Base-by-base conservation (phyloP, 768 basidiomycete genomes). In the Collybia sordida region DNA sequence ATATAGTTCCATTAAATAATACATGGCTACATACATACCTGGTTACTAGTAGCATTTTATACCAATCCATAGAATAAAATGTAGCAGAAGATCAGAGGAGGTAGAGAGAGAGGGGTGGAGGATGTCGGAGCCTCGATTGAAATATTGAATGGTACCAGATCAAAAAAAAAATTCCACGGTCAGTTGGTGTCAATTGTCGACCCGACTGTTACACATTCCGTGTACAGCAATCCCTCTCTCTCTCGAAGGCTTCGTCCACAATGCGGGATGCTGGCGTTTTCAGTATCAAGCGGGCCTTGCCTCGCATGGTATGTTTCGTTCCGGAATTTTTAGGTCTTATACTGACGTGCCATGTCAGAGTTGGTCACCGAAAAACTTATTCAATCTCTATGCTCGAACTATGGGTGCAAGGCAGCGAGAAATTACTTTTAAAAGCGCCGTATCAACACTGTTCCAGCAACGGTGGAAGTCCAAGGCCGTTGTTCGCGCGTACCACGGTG, bases 401-500 rank as follows among this genome's bases (percentile, higher is more conserved):
- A 66, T 61, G 47, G 84, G 62, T 51, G 65, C 72, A 6, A 70
- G 71, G 46, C 63, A 69, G n/a, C 55, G 64, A 5, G 77, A 83
- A 19, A 78, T 87, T 3, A 60, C 73, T 17, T 94, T 93, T 70
- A 80, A 72, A 47, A 64, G 70, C 14, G 78, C 81, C 24, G 56
- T 70, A 27, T 68, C 74, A 37, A 84, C 89, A 0, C 78, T 98
- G 31, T 97, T 90, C 72, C 90, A 96, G 67, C 90, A 96, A 60
- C 88, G 94, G 35, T 98, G 93, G 92, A 74, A 72, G 17, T 83
- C 91, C 11, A 97, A 96, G 69, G 78, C 85, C 3, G 82, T 93
- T 51, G 80, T 93, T 25, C 85, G 95, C 49, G 95, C 85, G 3
- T 98, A 98, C 77, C 97, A 98, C 64, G 94, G 95, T 19, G 95